Percentiles rank a stretch among this genome's conserved stretches.
Evolutionary conservation across 208 protist genomes (phyloP).

Genomic region (Tritrichomonas musculus): DNA sequence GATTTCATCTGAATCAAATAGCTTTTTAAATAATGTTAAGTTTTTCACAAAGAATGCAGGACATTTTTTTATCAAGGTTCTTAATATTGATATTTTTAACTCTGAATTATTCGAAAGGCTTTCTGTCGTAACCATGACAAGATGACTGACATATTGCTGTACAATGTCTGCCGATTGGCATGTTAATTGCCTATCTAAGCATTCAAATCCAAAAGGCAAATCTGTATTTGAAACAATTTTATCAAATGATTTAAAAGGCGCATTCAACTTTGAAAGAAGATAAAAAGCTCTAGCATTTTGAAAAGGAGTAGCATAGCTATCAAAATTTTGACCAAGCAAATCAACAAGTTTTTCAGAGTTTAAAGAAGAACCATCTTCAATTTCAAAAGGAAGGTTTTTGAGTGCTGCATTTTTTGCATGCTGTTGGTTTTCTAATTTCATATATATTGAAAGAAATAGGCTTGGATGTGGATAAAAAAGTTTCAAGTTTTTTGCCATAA

Average conservation of each 20-base stretch:
- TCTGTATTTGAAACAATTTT: not conserved
- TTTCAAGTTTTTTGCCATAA: not conserved
- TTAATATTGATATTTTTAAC: not conserved
- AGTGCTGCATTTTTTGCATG: no score
- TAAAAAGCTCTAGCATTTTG: not conserved
- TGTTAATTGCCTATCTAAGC: not conserved
- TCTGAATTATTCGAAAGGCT: not conserved
- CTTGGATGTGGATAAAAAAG: not conserved
- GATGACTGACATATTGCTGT: not conserved
- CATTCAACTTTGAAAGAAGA: not conserved
- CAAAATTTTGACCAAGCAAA: not conserved
- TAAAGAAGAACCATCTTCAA: not conserved
- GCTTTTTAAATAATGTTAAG: not conserved
- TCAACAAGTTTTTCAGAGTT: not conserved
- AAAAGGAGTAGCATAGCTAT: not conserved
- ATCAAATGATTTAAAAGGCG: not conserved
- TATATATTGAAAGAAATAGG: not conserved
- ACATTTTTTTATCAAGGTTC: not conserved
- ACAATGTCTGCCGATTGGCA: not conserved
- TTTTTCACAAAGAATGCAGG: not conserved
- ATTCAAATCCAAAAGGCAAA: not conserved
- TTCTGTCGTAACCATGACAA: not conserved
- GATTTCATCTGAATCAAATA: not conserved
- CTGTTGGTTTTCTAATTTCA: not conserved
- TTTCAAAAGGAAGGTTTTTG: no score